A percentile compares a stretch with the other conserved stretches of the same genome.
Conservation (phyloP, 2,329 filamentous ascomycete species). For the Bipolaris oryzae region DNA sequence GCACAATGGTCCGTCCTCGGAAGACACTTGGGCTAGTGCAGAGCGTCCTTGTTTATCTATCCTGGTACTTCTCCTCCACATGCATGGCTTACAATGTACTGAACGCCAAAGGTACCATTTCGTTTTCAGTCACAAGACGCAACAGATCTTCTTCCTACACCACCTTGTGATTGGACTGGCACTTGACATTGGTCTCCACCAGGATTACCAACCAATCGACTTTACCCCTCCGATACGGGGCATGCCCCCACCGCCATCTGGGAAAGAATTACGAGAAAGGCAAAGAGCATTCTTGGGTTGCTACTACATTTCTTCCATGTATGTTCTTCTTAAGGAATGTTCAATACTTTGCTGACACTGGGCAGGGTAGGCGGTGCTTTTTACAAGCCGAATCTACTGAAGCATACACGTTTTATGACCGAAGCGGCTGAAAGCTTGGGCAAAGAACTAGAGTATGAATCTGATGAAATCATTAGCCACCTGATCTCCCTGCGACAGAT, state of each 20-base stretch:
- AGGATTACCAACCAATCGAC: conserved; percentile 23
- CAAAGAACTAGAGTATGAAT: conserved; percentile 28
- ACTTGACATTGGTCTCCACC: conserved; percentile 41
- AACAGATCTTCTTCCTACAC: conserved; percentile 42
- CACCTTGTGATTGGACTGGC: conserved; percentile 41
- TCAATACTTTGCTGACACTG: not conserved
- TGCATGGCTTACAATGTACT: not conserved
- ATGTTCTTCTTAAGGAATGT: not conserved
- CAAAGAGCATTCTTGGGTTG: conserved; percentile 43
- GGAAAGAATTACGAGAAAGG: conserved; percentile 31
- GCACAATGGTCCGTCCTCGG: conserved; percentile 38
- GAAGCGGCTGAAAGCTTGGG: conserved; percentile 34
- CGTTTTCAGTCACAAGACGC: conserved; percentile 44
- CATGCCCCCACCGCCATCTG: conserved; percentile 17
- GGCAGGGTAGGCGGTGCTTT: conserved; percentile 35
- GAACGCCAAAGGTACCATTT: conserved; percentile 40
- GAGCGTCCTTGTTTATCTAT: conserved; percentile 43
- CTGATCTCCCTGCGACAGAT: conserved; percentile 37
- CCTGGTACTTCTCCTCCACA: conserved; percentile 28
- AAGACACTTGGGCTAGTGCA: conserved; percentile 40
- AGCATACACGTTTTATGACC: conserved; percentile 36
- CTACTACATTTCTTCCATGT: conserved; percentile 44
- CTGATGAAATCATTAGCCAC: conserved; percentile 33
- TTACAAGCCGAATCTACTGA: conserved; percentile 42
- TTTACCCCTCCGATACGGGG: conserved; percentile 18